Percentiles rank a stretch among this genome's conserved stretches.
Evolutionary conservation across 768 basidiomycete genomes (phyloP).

Genomic region (Tulasnella sp.): DNA sequence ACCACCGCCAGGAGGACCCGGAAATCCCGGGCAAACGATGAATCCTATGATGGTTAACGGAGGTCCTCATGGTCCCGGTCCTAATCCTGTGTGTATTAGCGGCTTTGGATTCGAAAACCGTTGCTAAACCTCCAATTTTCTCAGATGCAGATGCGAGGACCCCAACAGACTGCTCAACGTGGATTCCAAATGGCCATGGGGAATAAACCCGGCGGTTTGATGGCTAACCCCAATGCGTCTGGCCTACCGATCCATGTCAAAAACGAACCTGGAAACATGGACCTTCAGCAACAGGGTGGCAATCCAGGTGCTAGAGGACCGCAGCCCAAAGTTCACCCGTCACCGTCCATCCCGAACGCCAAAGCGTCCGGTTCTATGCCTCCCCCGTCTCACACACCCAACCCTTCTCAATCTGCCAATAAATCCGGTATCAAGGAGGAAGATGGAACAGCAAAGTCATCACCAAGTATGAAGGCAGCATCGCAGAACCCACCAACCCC

Average conservation of each 20-base stretch:
- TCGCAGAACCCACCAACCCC: neutral
- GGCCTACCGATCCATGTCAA: slow-evolving; percentile 12
- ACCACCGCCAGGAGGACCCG: neutral
- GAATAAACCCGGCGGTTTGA: neutral
- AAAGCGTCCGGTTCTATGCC: slow-evolving; percentile 15
- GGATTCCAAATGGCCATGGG: neutral
- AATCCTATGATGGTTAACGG: slow-evolving; percentile 12
- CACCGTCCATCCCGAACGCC: slow-evolving; percentile 4
- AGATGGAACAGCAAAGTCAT: slow-evolving; percentile 4
- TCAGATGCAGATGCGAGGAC: slow-evolving; percentile 7
- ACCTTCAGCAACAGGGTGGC: neutral
- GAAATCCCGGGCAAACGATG: neutral
- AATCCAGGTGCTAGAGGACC: slow-evolving; percentile 1
- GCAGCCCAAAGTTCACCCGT: slow-evolving; percentile 8
- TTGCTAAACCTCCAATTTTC: neutral
- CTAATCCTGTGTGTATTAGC: neutral
- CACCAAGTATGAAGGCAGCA: slow-evolving; percentile 1
- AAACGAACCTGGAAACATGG: neutral
- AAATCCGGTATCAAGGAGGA: slow-evolving; percentile 8
- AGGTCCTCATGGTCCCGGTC: neutral
- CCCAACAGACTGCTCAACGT: neutral
- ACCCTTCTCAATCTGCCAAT: neutral
- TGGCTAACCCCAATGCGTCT: neutral
- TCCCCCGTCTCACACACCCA: slow-evolving; percentile 1
- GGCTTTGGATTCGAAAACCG: neutral